Evolutionary conservation across 148 eudicot genomes (phyloP).

Genomic region (Arbutus unedo): DNA sequence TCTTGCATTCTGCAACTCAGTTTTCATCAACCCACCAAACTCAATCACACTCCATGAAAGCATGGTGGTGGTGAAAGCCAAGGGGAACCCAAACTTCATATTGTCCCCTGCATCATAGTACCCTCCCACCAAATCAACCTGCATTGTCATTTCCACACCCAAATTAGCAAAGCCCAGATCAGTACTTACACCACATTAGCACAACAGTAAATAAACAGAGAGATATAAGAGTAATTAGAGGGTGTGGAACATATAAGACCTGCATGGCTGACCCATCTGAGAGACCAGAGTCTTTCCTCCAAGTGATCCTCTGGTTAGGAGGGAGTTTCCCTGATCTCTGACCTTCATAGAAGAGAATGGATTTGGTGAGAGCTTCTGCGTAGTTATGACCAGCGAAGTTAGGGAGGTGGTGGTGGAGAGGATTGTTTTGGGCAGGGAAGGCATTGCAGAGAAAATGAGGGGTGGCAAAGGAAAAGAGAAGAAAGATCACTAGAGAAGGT

Average conservation of each 20-base stretch:
- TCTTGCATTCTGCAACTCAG: conserved; percentile 70
- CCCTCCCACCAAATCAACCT: conserved; percentile 99
- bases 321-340: conserved; percentile 92
- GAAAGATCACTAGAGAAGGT: conserved; percentile 20
- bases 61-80: conserved; percentile 99
- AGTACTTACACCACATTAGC: neutral
- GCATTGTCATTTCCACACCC: conserved; percentile 33
- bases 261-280: conserved; percentile 70
- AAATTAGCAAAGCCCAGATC: conserved; percentile 22
- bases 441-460: conserved; percentile 32
- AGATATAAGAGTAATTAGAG: neutral
- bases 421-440: conserved; percentile 26
- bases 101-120: conserved; percentile 99
- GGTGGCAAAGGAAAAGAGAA: conserved; percentile 25
- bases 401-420: conserved; percentile 19
- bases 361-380: conserved; percentile 83
- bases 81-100: conserved; percentile 94
- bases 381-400: conserved; percentile 63
- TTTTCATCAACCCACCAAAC: conserved; percentile 86
- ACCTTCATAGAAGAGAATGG: conserved; percentile 81
- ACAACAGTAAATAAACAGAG: neutral
- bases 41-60: conserved; percentile 95
- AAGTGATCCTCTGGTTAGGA: conserved; percentile 63
- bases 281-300: conserved; percentile 89
- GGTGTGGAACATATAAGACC: conserved; percentile 25